phyloP scores from a whole-genome alignment of 1,284 basidiomycete species.

The Austropuccinia psidii region DNA sequence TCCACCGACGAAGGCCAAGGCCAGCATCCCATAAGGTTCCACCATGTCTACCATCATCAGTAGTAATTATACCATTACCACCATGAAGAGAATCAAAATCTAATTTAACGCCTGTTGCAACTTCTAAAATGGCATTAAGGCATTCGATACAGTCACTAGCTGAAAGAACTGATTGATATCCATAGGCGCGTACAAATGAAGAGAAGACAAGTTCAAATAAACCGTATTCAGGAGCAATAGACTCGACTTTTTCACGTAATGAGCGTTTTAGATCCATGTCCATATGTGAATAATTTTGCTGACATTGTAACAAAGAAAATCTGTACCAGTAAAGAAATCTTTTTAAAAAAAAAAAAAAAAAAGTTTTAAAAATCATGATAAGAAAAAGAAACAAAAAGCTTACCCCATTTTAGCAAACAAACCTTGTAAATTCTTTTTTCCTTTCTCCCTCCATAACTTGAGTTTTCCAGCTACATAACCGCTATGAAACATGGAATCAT shows the following conservation, averaged over 20 bases:
- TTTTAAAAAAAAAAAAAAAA: too few species aligned
- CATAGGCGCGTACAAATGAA: conserved; percentile 83
- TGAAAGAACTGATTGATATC: conserved; percentile 76
- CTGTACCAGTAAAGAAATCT: conserved; percentile 49
- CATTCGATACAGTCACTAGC: conserved; percentile 92
- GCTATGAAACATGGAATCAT: conserved; percentile 96
- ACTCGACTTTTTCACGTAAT: conserved; percentile 73
- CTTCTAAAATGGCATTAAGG: conserved; percentile 75
- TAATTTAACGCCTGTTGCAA: conserved; percentile 77
- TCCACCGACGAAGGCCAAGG: conserved; percentile 41
- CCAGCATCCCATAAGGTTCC: conserved; percentile 42
- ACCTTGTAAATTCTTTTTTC: conserved; percentile 77
- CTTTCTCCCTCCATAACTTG: conserved; percentile 91
- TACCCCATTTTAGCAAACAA: conserved; percentile 98
- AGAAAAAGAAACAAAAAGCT: conserved; percentile 42
- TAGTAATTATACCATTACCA: conserved; percentile 16
- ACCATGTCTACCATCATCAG: conserved; percentile 17
- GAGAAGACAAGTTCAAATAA: conserved; percentile 89
- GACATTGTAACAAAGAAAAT: conserved; percentile 84
- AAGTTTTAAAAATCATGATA: neutral
- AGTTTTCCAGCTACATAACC: conserved; percentile 91
- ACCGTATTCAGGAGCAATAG: conserved; percentile 90
- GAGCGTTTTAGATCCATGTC: conserved; percentile 81
- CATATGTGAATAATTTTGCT: conserved; percentile 92
- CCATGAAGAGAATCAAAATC: conserved; percentile 57